phyloP scores from a whole-genome alignment of 345 rosid species.

The Sonneratia caseolaris region DNA sequence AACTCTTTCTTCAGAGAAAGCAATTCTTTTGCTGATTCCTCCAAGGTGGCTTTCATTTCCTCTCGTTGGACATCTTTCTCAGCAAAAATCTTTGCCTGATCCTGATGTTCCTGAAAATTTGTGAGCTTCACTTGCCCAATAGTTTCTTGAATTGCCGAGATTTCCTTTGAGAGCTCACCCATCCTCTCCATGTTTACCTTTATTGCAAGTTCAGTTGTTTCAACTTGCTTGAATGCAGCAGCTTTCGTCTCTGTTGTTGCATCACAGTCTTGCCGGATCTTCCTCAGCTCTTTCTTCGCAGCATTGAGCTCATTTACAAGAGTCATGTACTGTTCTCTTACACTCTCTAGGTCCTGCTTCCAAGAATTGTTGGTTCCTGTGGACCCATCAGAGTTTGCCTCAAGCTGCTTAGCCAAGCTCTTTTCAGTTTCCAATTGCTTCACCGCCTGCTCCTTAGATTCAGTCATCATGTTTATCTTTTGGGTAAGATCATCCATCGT shows the following conservation, averaged over 20 bases:
- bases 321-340: slow-evolving; percentile 45
- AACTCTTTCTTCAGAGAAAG: slow-evolving; percentile 47
- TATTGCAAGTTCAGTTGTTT: slow-evolving; percentile 51
- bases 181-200: slow-evolving; percentile 61
- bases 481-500: slow-evolving; percentile 55
- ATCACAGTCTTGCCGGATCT: slow-evolving; percentile 53
- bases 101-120: slow-evolving; percentile 52
- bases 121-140: slow-evolving; percentile 79
- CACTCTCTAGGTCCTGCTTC: slow-evolving; percentile 42
- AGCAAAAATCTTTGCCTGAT: slow-evolving; percentile 54
- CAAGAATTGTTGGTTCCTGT: slow-evolving; percentile 32
- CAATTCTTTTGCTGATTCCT: slow-evolving; percentile 52
- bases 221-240: slow-evolving; percentile 48
- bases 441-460: slow-evolving; percentile 52
- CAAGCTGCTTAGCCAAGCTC: slow-evolving; percentile 35
- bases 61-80: slow-evolving; percentile 60
- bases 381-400: slow-evolving; percentile 30
- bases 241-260: slow-evolving; percentile 43
- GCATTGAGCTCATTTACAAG: slow-evolving; percentile 57
- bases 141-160: slow-evolving; percentile 60
- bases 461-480: slow-evolving; percentile 44
- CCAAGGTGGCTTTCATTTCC: slow-evolving; percentile 51
- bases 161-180: slow-evolving; percentile 60
- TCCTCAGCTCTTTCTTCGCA: slow-evolving; percentile 69
- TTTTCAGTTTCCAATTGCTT: slow-evolving; percentile 67